Evolutionary conservation across 1,284 basidiomycete species (phyloP), one percentile per base, ranked within the genome.

Genomic region (Peniophora sp.): DNA sequence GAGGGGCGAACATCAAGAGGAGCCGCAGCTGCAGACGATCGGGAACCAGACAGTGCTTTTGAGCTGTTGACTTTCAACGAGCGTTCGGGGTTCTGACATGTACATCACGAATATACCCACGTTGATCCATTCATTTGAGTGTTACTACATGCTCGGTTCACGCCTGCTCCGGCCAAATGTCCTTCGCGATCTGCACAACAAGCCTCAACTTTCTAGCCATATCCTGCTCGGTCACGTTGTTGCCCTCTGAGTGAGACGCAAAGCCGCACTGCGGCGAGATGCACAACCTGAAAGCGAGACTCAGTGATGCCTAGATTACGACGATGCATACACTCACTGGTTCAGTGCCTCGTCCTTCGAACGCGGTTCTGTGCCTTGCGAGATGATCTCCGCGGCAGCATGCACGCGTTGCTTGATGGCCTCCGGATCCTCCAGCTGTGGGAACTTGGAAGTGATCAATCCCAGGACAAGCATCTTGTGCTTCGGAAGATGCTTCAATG

Each of bases 261-360:
- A 88, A 89, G 2, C 86, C 88, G 55, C 87, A 89, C 64, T 89
- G 87, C 1, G 85, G 78, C 51, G 81, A 83, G 60, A 89, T 78
- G 51, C 75, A 78, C 20, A 89, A 69, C 58, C 81, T 84, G 18
- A n/a, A 41, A 41, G 27, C 47, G 15, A 12, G 42, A 24, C n/a
- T 32, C 14, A 32, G 47, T 39, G 44, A n/a, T n/a, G 9, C 37
- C 37, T 52, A 6, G 37, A 41, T 37, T 18, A 50, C 35, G 49
- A 48, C 36, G 24, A 49, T 14, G 20, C 34, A 24, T 34, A n/a
- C 42, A 68, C 78, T 60, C 51, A 83, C 80, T 84, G 81, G 58
- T 79, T 74, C 52, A 85, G 56, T 3, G 82, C 83, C 50, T 69
- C 70, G 57, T 77, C 76, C 52, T 71, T 69, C 20, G 75, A 68